Evolutionary conservation across 176 grass and related monocot genomes (phyloP).

Genomic region (sorghum (Sorghum bicolor)): DNA sequence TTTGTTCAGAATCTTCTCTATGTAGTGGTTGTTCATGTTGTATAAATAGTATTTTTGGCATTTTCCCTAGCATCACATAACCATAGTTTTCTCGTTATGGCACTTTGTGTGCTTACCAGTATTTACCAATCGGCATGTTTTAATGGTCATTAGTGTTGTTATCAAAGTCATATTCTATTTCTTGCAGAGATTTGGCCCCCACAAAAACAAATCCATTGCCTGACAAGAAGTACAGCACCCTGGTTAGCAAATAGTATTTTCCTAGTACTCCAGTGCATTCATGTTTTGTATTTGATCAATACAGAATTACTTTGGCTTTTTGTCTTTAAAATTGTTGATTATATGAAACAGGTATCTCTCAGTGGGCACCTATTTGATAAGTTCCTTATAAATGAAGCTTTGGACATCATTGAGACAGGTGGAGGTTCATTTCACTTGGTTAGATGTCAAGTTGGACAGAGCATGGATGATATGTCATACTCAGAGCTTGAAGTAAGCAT

Average conservation of each 20-base stretch:
- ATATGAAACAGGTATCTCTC: conserved; percentile 72
- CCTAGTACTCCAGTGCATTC: conserved; percentile 15
- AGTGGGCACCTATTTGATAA: conserved; percentile 96
- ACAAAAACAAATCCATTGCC: conserved; percentile 45
- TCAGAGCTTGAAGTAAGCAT: conserved; percentile 92
- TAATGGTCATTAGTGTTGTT: neutral
- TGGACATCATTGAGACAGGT: conserved; percentile 86
- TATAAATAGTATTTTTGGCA: neutral
- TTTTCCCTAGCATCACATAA: neutral
- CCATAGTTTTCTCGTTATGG: neutral
- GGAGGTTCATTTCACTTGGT: conserved; percentile 84
- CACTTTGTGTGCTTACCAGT: neutral
- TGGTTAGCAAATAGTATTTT: conserved; percentile 55
- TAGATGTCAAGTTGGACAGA: conserved; percentile 88
- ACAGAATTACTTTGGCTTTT: neutral
- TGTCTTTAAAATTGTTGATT: conserved; percentile 10
- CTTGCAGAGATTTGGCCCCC: conserved; percentile 68
- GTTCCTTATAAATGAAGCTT: conserved; percentile 90
- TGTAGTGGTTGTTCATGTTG: neutral
- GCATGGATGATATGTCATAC: conserved; percentile 69
- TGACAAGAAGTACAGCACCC: conserved; percentile 67
- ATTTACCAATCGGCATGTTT: neutral
- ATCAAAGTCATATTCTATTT: conserved; percentile 16
- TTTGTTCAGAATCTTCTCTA: neutral
- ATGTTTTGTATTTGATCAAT: neutral